These are phyloP conservation scores for Bacidia gigantensis DNA, from an alignment of 495 filamentous ascomycete genomes.

Conservation along the genomic window DNA sequence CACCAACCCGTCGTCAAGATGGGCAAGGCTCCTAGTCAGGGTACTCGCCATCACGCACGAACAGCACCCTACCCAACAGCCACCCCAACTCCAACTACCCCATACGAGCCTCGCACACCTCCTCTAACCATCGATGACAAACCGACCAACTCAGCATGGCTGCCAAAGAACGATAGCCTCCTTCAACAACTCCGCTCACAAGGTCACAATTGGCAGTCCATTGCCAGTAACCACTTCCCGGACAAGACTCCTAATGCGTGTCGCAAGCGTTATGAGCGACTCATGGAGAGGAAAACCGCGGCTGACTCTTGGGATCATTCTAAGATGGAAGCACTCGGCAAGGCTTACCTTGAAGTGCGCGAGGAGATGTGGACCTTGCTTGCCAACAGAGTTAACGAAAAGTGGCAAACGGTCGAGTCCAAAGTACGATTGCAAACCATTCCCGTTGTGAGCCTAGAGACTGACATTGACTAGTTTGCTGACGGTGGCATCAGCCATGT, in stretches of 20 bases:
- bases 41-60: slow-evolving; percentile 6
- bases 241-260: slow-evolving; percentile 65
- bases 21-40: slow-evolving; percentile 10
- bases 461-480: slow-evolving; percentile 29
- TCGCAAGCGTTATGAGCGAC: slow-evolving; percentile 61
- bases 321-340: slow-evolving; percentile 50
- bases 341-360: slow-evolving; percentile 53
- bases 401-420: slow-evolving; percentile 54
- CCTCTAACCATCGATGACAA: slow-evolving; percentile 5
- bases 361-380: slow-evolving; percentile 59
- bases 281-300: slow-evolving; percentile 48
- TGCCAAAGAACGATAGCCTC: slow-evolving; percentile 46
- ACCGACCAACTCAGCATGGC: slow-evolving; percentile 42
- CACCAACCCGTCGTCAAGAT: slow-evolving; percentile 12
- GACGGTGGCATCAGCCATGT: slow-evolving; percentile 39
- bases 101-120: slow-evolving; percentile 5
- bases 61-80: slow-evolving; percentile 7
- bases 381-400: slow-evolving; percentile 47
- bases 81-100: slow-evolving; percentile 1
- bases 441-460: background rate
- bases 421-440: slow-evolving; percentile 37
- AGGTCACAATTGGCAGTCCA: slow-evolving; percentile 59
- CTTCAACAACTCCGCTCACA: slow-evolving; percentile 46
- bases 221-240: slow-evolving; percentile 54
- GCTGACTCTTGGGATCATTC: slow-evolving; percentile 52